phyloP scores from a whole-genome alignment of 2,329 filamentous ascomycete species.

The Sporothrix mexicana region DNA sequence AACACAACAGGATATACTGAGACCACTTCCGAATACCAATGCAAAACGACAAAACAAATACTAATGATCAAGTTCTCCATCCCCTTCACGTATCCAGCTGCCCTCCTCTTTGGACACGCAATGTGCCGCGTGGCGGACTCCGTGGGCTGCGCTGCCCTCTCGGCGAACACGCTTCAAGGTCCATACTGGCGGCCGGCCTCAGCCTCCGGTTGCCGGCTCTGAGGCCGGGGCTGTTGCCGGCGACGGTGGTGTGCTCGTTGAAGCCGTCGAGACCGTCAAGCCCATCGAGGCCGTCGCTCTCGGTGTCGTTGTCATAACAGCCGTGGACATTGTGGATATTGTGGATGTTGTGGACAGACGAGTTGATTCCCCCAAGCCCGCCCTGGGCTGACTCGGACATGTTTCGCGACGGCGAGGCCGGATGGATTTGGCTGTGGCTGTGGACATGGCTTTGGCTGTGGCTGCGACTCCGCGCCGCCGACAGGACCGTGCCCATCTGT shows the following conservation, averaged over 20 bases:
- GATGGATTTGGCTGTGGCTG: slow-evolving; percentile 13
- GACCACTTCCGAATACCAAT: not conserved
- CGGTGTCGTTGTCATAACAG: slow-evolving; percentile 27
- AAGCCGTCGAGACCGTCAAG: not conserved
- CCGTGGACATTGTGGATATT: not conserved
- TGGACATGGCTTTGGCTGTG: slow-evolving; percentile 15
- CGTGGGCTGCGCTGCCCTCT: slow-evolving; percentile 10
- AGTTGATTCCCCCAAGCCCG: not conserved
- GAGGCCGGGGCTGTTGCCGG: not conserved
- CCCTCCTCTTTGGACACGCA: slow-evolving; percentile 38
- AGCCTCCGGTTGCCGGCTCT: not conserved
- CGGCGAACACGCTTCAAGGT: not conserved
- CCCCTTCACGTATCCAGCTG: slow-evolving; percentile 32
- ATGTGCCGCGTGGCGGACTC: slow-evolving; percentile 27
- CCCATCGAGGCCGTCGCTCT: slow-evolving; percentile 22
- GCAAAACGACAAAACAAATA: not conserved
- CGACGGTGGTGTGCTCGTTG: slow-evolving; percentile 5
- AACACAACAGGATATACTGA: slow-evolving; percentile 21
- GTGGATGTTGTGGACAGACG: not conserved
- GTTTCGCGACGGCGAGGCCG: slow-evolving; percentile 3
- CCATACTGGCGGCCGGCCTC: slow-evolving; percentile 1
- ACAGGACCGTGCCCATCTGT: not conserved
- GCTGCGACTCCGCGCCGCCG: not conserved
- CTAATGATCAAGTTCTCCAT: not conserved
- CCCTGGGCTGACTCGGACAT: not conserved